These are phyloP conservation scores for Geotrichum australiense DNA, from an alignment of 1,139 yeast species.

Conservation along the genomic window DNA sequence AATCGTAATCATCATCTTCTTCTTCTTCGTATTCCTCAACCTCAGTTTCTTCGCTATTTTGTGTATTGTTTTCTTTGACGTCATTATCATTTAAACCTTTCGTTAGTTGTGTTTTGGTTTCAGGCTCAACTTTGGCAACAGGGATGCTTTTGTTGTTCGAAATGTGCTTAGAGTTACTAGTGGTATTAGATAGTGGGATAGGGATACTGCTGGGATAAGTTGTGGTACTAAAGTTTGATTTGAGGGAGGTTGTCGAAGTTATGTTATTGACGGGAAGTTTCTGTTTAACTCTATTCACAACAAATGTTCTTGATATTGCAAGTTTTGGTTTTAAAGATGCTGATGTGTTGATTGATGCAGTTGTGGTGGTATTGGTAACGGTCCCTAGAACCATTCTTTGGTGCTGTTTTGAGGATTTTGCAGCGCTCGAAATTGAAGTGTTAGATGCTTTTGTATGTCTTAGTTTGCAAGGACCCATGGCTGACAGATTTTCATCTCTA, in stretches of 20 bases:
- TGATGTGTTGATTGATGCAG: not conserved
- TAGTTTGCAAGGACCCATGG: not conserved
- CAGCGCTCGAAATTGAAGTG: too few relatives aligned
- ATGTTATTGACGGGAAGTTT: not conserved
- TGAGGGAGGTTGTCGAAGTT: not conserved
- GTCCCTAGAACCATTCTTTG: conserved; percentile 11
- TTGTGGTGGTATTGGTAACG: conserved; percentile 12
- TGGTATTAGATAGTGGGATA: not conserved
- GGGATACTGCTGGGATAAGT: not conserved
- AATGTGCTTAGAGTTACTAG: not conserved
- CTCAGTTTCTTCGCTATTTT: conserved; percentile 4
- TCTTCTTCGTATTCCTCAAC: conserved; percentile 15
- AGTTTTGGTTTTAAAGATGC: not conserved
- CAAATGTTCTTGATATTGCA: not conserved
- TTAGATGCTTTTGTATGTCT: not conserved
- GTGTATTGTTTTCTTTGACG: conserved; percentile 1
- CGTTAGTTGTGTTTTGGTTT: not conserved
- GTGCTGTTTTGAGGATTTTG: too few relatives aligned
- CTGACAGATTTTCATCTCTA: not conserved
- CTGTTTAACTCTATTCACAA: not conserved
- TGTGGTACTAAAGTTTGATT: not conserved
- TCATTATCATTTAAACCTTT: not conserved
- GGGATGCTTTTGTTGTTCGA: too few relatives aligned
- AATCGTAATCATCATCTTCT: conserved; percentile 5
- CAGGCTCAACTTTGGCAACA: too few relatives aligned